These are phyloP conservation scores for Daldinia caldariorum DNA, from an alignment of 495 filamentous ascomycete species.

Conservation along the genomic window DNA sequence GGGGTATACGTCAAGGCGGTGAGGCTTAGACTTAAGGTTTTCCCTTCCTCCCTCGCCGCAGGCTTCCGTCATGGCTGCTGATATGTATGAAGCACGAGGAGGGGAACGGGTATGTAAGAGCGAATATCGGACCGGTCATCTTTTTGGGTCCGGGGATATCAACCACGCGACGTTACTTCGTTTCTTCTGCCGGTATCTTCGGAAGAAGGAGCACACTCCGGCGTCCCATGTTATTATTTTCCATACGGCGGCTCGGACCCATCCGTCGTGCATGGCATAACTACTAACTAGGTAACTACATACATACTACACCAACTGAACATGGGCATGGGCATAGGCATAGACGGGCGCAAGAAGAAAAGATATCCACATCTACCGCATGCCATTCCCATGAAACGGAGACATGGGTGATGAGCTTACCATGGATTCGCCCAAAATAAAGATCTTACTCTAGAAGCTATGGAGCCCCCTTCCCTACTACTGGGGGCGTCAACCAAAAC, in stretches of 20 bases:
- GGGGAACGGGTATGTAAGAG: background rate
- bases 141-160: constrained; percentile 8
- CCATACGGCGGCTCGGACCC: background rate
- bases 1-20: constrained; percentile 34
- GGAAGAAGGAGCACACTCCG: constrained; percentile 5
- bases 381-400: background rate
- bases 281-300: too few species aligned
- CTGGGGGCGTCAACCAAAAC: background rate
- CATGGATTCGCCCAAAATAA: constrained; percentile 12
- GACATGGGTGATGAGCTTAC: constrained; percentile 2
- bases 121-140: constrained; percentile 8
- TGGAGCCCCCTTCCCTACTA: background rate
- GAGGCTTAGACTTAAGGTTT: constrained; percentile 28
- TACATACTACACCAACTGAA: constrained; percentile 1
- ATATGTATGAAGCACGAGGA: too few species aligned
- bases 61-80: constrained; percentile 8
- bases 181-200: constrained; percentile 4
- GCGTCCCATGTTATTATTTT: background rate
- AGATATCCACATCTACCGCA: constrained; percentile 6
- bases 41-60: background rate
- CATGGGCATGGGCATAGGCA: background rate
- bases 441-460: constrained; percentile 16
- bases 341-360: background rate
- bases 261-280: constrained; percentile 24
- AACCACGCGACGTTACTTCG: background rate